Evolutionary conservation across 768 basidiomycete species (phyloP), one percentile per base, ranked within the genome.

Genomic region (Cytidiella melzeri): DNA sequence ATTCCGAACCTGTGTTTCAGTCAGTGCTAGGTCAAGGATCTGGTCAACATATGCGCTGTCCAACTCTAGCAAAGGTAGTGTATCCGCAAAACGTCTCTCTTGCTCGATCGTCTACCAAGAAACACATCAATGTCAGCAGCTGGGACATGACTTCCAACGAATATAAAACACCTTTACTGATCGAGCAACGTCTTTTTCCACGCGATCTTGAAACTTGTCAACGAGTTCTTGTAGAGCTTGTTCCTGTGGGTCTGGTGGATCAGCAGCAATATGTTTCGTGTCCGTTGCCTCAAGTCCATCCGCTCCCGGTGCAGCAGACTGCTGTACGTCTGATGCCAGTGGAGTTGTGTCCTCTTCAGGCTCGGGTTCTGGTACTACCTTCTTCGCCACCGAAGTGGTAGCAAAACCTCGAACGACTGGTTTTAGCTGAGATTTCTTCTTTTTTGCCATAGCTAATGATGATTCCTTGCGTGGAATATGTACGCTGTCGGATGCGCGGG

Each of bases 141-240:
- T 11, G 21, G 13, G 24, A 46, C 24, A 23, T 21, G 13, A 13
- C 23, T 5, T n/a, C 5, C 15, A 9, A 7, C 19, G n/a, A 10
- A 9, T 2, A 41, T 26, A 5, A 30, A 30, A 19, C 57, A 86
- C 94, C 81, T 88, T 89, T 54, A 87, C 52, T 9, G 78, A 69
- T 50, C 83, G 75, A 4, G 71, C 66, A 48, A 94, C 80, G 58
- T 96, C 95, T 63, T 83, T 92, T 64, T 95, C 90, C 4, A 79
- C 87, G 61, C 83, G 92, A 18, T 94, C 91, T 59, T 95, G 91
- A 42, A 85, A 70, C 58, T 80, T 84, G 54, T 95, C 92, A 1
- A 95, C 79, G 41, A 92, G 60, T 41, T 65, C 68, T 67, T 93
- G 92, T 44, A 92, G 69, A 25, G 73, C 71, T 50, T 70, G 73